Evolutionary conservation across 495 filamentous ascomycete species (phyloP), one percentile per base, ranked within the genome.

Genomic region (Penicillium egyptiacum): DNA sequence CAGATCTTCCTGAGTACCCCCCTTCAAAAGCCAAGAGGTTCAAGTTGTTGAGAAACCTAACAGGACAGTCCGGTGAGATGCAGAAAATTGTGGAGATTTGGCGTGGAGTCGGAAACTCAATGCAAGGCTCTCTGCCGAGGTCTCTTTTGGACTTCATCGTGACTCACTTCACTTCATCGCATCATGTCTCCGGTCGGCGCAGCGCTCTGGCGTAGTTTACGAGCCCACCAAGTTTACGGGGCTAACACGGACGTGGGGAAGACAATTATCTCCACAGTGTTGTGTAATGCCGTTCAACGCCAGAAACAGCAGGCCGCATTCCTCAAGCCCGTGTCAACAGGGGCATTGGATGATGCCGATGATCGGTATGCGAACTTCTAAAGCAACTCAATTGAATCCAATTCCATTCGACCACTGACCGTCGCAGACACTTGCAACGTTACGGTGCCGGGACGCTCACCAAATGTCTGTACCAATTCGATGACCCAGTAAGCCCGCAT

Each of bases 161-260:
- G 35, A 39, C 35, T 39, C 35, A 39, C 35, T 39, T 39, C 35
- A 39, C 14, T n/a, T 39, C 35, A 39, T 35, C 12, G 6, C 31
- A 52, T 23, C 22, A 77, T 78, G 75, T 50, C 72, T 53, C 70
- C 75, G 5, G 69, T 75, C 37, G 73, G 75, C 39, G 74, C 74
- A 39, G 73, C 70, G 10, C 79, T 90, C 25, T 88, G 84, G 80
- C 84, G 80, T 52, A 79, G 78, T 4, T 74, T 90, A 43, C 80
- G 83, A 51, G 77, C 80, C 12, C 79, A 86, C 54, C 88, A 91
- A 63, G 76, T 92, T 20, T 92, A 88, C 57, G 89, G 89, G 5
- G 88, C 89, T 30, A 91, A 92, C 62, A 92, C 89, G 4, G 81
- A 89, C 57, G 88, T 92, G 33, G 89, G 89, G 55, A 92, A 92